Base-by-base conservation (phyloP, 2,329 filamentous ascomycete genomes). In the Trichoderma koningiopsis region DNA sequence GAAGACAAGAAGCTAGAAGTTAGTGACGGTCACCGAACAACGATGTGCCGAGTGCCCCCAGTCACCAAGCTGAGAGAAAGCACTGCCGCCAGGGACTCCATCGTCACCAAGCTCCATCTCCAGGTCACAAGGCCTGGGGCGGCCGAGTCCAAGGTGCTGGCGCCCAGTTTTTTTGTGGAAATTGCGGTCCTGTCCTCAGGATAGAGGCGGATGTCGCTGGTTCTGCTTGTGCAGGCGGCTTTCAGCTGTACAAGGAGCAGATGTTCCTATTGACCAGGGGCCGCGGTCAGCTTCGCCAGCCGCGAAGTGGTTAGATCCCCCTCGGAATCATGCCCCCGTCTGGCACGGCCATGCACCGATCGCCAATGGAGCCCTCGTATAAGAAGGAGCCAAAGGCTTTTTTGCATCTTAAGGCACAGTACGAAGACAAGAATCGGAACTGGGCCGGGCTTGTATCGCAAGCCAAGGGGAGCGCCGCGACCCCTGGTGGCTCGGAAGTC, bases 161-260 rank as follows among this genome's bases (percentile, higher is more conserved):
- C 27, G 37, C n/a, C 55, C 58, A 31, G 8, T n/a, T 31, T 22
- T 65, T 65, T 47, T 65, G 62, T 65, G 62, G 62, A 65, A 57
- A 65, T 65, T 56, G 16, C 40, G 40, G 40, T 43, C 40, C 16
- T 43, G n/a, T 43, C 40, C 40, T 35, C 61, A 33, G 27, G 24
- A 22, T 29, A 43, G n/a, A 56, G 27, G 13, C 52, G 53, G 53
- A 47, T 43, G 24, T 65, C 62, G 55, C 55, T 31, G 6, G 53
- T 4, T 19, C 40, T 49, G 55, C 55, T 8, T 19, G 55, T 57
- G 55, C 29, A 19, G 35, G 19, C 63, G 40, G 22, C 37, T 58
- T n/a, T 59, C 63, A 67, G 63, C 63, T 67, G 37, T 40, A 11
- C 63, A 67, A 67, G 63, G 63, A 67, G 63, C 63, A 59, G 55